Conservation (phyloP, 2,329 filamentous ascomycete species). For the Dryadomyces quercivorus region DNA sequence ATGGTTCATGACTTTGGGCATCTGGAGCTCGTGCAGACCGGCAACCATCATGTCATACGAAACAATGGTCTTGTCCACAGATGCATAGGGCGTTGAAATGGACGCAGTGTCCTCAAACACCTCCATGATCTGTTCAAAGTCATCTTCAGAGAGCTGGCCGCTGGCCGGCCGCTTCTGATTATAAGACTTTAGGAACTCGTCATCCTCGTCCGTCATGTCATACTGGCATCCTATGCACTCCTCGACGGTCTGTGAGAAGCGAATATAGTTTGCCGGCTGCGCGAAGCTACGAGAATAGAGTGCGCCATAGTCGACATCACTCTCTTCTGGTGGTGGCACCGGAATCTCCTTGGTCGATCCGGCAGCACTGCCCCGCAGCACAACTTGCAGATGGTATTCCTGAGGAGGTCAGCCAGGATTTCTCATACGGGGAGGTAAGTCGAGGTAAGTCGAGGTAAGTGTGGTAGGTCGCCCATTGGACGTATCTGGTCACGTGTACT, state of each 20-base stretch:
- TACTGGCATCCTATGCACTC: conserved; percentile 85
- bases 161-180: conserved; percentile 61
- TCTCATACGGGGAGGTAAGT: neutral
- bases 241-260: conserved; percentile 95
- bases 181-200: conserved; percentile 69
- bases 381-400: conserved; percentile 93
- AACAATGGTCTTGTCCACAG: conserved; percentile 78
- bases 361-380: conserved; percentile 44
- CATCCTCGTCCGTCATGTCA: conserved; percentile 89
- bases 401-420: conserved; percentile 27
- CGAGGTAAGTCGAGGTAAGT: neutral
- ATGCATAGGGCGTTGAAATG: conserved; percentile 75
- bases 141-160: conserved; percentile 68
- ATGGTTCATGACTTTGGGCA: conserved; percentile 38
- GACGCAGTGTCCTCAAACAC: conserved; percentile 83
- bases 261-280: conserved; percentile 86
- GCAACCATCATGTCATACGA: conserved; percentile 65
- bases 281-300: conserved; percentile 71
- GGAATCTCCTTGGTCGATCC: conserved; percentile 51
- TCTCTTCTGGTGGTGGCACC: conserved; percentile 52
- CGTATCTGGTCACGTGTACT: conserved; percentile 27
- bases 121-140: conserved; percentile 89
- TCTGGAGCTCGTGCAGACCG: conserved; percentile 42
- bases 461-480: too few species aligned
- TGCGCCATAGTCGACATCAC: conserved; percentile 68